Conservation (phyloP, 306 rosid species). For the Rubus idaeus region DNA sequence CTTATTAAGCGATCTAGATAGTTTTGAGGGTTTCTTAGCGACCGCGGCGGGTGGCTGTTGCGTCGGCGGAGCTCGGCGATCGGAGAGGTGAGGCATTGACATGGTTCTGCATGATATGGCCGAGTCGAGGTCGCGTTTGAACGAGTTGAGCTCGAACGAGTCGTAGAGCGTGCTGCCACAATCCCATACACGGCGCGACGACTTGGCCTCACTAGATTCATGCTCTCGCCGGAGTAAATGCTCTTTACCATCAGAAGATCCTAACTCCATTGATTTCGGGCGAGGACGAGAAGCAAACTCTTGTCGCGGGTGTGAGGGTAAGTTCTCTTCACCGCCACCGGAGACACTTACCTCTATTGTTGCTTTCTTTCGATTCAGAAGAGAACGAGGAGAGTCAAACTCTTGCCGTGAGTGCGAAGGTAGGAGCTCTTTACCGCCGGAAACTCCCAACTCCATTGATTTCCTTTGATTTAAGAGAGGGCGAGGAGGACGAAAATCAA, state of each 20-base stretch:
- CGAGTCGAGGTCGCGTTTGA: constrained; percentile 69
- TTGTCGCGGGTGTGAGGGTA: neutral
- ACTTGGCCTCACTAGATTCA: neutral
- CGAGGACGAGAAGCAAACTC: constrained; percentile 7
- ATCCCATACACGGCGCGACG: constrained; percentile 53
- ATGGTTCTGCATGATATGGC: constrained; percentile 63
- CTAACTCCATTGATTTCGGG: neutral
- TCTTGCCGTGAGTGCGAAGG: neutral
- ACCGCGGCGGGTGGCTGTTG: neutral
- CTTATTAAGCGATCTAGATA: constrained; percentile 35
- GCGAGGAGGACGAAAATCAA: neutral
- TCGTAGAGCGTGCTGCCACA: constrained; percentile 93
- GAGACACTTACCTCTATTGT: neutral
- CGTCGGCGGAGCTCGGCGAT: constrained; percentile 24
- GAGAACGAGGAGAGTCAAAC: neutral
- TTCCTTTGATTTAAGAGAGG: constrained; percentile 8
- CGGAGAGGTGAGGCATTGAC: constrained; percentile 69
- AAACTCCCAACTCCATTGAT: neutral
- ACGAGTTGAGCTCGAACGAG: constrained; percentile 81
- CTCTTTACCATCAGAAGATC: neutral
- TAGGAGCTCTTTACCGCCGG: neutral
- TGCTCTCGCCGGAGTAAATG: neutral
- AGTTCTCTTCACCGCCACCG: neutral
- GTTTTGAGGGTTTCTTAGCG: constrained; percentile 34
- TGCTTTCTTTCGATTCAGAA: neutral